Conservation (phyloP, 2,329 filamentous ascomycete species). For the Botrytis squamosa region DNA sequence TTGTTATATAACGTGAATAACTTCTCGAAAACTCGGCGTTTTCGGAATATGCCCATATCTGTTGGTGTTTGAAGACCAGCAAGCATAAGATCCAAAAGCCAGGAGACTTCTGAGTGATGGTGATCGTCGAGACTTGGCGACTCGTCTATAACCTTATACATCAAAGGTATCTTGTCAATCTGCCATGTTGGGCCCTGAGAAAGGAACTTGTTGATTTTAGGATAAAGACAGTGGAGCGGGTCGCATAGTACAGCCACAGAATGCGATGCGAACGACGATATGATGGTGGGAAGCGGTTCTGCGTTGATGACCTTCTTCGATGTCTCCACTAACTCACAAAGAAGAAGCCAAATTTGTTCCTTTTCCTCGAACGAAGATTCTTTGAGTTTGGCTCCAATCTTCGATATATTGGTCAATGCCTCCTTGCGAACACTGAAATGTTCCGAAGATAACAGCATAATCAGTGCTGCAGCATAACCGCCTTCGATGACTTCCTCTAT, state of each 20-base stretch:
- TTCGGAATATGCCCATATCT: slow-evolving; percentile 62
- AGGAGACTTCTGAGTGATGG: slow-evolving; percentile 70
- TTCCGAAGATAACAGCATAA: slow-evolving; percentile 73
- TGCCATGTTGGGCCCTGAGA: slow-evolving; percentile 77
- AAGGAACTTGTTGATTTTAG: slow-evolving; percentile 82
- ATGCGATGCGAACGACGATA: slow-evolving; percentile 72
- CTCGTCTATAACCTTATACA: slow-evolving; percentile 59
- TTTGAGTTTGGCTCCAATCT: slow-evolving; percentile 61
- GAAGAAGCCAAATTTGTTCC: slow-evolving; percentile 74
- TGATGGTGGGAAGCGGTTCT: slow-evolving; percentile 66
- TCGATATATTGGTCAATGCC: slow-evolving; percentile 67
- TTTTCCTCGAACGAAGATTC: slow-evolving; percentile 72
- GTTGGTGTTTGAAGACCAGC: slow-evolving; percentile 59
- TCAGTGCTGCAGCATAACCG: slow-evolving; percentile 65
- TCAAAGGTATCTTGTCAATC: slow-evolving; percentile 69
- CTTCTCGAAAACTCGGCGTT: slow-evolving; percentile 69
- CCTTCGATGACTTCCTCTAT: slow-evolving; percentile 78
- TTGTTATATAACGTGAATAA: slow-evolving; percentile 68
- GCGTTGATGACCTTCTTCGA: slow-evolving; percentile 54
- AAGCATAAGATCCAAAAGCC: slow-evolving; percentile 71
- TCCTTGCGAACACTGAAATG: slow-evolving; percentile 77
- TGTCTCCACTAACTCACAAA: slow-evolving; percentile 79
- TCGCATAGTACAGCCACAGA: slow-evolving; percentile 69
- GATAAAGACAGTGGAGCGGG: slow-evolving; percentile 79
- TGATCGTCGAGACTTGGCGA: slow-evolving; percentile 71